A percentile compares a stretch with the other conserved stretches of the same genome.
These are phyloP conservation scores for Alternaria arbusti DNA, from an alignment of 2,329 filamentous ascomycete genomes.

Conservation along the genomic window DNA sequence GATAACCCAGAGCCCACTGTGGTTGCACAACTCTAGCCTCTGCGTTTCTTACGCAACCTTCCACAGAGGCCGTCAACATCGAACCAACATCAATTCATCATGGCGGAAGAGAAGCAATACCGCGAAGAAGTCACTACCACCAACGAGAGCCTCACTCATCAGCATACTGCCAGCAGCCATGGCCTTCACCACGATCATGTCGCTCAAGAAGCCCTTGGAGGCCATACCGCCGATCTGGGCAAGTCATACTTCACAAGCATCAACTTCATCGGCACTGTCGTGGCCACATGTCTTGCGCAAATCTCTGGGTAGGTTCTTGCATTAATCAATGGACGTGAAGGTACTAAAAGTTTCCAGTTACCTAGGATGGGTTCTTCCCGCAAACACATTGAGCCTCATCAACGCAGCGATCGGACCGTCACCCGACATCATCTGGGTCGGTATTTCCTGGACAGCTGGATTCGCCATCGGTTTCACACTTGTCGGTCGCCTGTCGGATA, in stretches of 20 bases:
- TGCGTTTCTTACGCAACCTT: neutral
- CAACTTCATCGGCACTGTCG: slow-evolving; percentile 39
- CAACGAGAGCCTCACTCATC: slow-evolving; percentile 6
- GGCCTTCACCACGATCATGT: slow-evolving; percentile 40
- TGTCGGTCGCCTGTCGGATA: slow-evolving; percentile 48
- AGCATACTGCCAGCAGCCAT: slow-evolving; percentile 10
- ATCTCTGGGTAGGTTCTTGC: slow-evolving; percentile 25
- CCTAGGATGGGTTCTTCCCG: slow-evolving; percentile 39
- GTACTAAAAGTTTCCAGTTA: slow-evolving; percentile 17
- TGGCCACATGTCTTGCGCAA: slow-evolving; percentile 40
- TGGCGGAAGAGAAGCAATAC: slow-evolving; percentile 30
- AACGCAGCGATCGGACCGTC: slow-evolving; percentile 48
- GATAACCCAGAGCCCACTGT: slow-evolving; percentile 6
- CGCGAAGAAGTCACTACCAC: slow-evolving; percentile 17
- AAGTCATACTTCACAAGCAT: slow-evolving; percentile 33
- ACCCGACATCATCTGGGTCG: slow-evolving; percentile 48
- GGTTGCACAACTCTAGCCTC: neutral
- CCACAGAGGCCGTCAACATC: neutral
- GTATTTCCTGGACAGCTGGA: slow-evolving; percentile 43
- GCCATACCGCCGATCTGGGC: slow-evolving; percentile 31
- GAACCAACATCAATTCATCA: slow-evolving; percentile 4
- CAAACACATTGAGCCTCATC: slow-evolving; percentile 41
- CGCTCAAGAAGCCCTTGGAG: slow-evolving; percentile 37
- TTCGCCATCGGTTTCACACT: slow-evolving; percentile 48
- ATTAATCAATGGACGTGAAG: neutral